Evolutionary conservation across 2,329 filamentous ascomycete genomes (phyloP).

Genomic region (Cercospora zeae-maydis): DNA sequence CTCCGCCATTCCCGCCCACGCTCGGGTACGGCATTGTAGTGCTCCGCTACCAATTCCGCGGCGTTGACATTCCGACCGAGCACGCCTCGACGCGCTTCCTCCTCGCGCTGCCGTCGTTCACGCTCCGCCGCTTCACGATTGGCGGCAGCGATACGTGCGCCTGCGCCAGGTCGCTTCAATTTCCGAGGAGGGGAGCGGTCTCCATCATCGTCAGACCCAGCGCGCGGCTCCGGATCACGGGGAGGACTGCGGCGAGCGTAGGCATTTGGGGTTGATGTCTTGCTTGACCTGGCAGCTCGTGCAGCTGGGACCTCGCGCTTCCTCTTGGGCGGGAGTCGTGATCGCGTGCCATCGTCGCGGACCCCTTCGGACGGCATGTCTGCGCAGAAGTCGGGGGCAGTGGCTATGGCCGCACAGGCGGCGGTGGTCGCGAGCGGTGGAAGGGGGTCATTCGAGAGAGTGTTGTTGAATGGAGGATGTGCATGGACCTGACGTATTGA

Average conservation of each 20-base stretch:
- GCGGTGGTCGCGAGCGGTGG: neutral
- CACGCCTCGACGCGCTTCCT: slow-evolving; percentile 39
- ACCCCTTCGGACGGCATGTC: slow-evolving; percentile 25
- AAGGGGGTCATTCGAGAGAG: neutral
- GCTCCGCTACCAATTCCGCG: slow-evolving; percentile 76
- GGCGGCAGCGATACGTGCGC: slow-evolving; percentile 59
- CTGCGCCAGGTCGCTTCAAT: slow-evolving; percentile 39
- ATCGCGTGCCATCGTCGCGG: slow-evolving; percentile 20
- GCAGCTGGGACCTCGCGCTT: slow-evolving; percentile 33
- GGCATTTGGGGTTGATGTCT: slow-evolving; percentile 32
- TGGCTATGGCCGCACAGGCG: neutral
- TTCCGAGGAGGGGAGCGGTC: slow-evolving; percentile 37
- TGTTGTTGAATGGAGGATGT: neutral
- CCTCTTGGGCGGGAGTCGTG: slow-evolving; percentile 27
- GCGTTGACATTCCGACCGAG: slow-evolving; percentile 15
- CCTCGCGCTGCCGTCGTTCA: slow-evolving; percentile 40
- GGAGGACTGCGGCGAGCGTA: slow-evolving; percentile 35
- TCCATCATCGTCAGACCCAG: slow-evolving; percentile 22
- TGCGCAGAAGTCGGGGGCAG: neutral
- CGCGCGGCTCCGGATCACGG: slow-evolving; percentile 25
- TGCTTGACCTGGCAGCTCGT: slow-evolving; percentile 27
- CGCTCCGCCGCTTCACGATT: slow-evolving; percentile 66
- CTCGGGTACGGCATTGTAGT: slow-evolving; percentile 95
- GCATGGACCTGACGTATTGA: neutral
- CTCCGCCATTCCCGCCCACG: slow-evolving; percentile 90